Evolutionary conservation across 2,329 filamentous ascomycete genomes (phyloP), one percentile per base, ranked within the genome.

Genomic region (Penicillium sp.): DNA sequence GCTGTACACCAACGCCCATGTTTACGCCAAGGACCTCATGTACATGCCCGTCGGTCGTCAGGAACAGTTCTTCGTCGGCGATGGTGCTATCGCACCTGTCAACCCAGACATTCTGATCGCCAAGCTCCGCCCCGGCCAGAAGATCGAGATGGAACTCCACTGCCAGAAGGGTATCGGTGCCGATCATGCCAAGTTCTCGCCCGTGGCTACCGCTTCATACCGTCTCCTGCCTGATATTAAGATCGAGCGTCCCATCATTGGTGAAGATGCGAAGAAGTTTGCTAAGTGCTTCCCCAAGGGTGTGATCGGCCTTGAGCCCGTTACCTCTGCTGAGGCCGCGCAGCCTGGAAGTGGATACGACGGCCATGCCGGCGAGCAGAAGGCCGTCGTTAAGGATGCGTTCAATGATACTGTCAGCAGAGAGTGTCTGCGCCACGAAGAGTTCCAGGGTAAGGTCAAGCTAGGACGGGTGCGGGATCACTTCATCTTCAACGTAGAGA

Each of bases 401-500:
- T 96, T 97, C 87, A 90, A 89, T 70, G 96, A 99, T 74, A 97
- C 93, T 0, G 93, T 99, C 61, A 96, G 90, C 76, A 86, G 94
- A 65, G 96, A 99, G 78, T 94, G 89, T 70, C 77, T 99, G 71
- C 86, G 94, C 49, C 93, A 99, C 73, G 83, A 88, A 27, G 94
- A 97, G 78, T 97, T 99, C 78, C 86, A 94, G 77, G 90, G 87
- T 72, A 99, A 97, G 81, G 94, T 99, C 63, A 93, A 92, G 81
- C 85, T 99, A 33, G 94, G 94, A 43, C 84, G 96, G 54, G 81
- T 92, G 68, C 83, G 92, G 64, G 94, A 99, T 75, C 96, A 99
- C 79, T 99, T 99, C 76, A 97, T 99, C 76, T 99, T 94, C 82
- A 89, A 87, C 54, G 83, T 99, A 36, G 94, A 99, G 81, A 97